These are phyloP conservation scores for Termitomyces bulborhizus DNA, from an alignment of 768 basidiomycete species.

Conservation along the genomic window DNA sequence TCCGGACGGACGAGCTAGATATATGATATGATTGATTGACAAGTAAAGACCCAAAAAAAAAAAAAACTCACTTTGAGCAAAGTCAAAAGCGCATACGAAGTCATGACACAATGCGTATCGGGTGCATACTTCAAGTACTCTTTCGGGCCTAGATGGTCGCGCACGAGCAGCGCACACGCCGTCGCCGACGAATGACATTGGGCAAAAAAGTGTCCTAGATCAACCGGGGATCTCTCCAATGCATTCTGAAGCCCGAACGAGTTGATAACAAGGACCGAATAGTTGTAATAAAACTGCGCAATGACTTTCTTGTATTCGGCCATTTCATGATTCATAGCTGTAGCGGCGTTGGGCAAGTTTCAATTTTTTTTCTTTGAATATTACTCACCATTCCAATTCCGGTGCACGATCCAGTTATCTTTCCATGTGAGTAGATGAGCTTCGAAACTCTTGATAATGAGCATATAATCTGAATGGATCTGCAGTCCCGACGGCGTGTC, in stretches of 20 bases:
- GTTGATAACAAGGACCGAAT: conserved; percentile 83
- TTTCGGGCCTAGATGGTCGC: conserved; percentile 71
- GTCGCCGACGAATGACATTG: conserved; percentile 71
- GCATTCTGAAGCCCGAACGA: conserved; percentile 97
- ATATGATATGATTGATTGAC: too few species aligned
- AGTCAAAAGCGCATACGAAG: conserved; percentile 89
- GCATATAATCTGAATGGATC: conserved; percentile 76
- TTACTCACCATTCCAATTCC: conserved; percentile 22
- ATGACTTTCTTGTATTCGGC: conserved; percentile 44
- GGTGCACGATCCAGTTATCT: conserved; percentile 43
- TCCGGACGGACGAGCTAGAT: conserved; percentile 75
- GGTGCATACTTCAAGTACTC: conserved; percentile 81
- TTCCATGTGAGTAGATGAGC: conserved; percentile 61
- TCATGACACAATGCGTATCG: conserved; percentile 88
- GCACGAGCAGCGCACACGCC: conserved; percentile 62
- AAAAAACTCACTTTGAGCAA: conserved; percentile 68
- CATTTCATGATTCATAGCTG: conserved; percentile 21
- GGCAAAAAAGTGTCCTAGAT: conserved; percentile 81
- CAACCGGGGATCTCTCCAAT: conserved; percentile 66
- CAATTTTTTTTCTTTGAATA: too few species aligned
- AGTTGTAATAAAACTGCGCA: conserved; percentile 76
- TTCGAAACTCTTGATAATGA: conserved; percentile 81
- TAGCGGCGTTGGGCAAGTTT: neutral
- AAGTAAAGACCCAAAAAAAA: neutral
- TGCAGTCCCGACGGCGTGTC: conserved; percentile 78